Evolutionary conservation across 805 yeast genomes (phyloP).

Genomic region (Zygotorulaspora chibaensis): DNA sequence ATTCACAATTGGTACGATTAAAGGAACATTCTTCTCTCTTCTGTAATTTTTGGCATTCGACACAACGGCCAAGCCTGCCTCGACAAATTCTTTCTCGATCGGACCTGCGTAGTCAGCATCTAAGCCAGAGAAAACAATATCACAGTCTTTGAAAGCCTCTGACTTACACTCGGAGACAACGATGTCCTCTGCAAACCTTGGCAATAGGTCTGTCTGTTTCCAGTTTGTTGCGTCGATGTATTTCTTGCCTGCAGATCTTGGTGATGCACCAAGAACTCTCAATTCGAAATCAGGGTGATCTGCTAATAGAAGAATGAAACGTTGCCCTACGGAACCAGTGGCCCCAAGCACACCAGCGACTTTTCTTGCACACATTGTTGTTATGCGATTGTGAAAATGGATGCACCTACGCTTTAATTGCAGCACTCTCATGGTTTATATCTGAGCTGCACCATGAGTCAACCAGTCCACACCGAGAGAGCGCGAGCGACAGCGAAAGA

Average conservation of each 20-base stretch:
- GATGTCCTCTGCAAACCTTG: slow-evolving; percentile 57
- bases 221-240: slow-evolving; percentile 85
- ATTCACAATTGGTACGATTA: slow-evolving; percentile 92
- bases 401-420: neutral
- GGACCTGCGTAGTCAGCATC: slow-evolving; percentile 93
- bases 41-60: slow-evolving; percentile 97
- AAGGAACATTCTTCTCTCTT: slow-evolving; percentile 80
- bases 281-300: slow-evolving; percentile 89
- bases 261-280: slow-evolving; percentile 82
- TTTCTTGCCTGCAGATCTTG: slow-evolving; percentile 87
- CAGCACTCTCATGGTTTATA: slow-evolving; percentile 1
- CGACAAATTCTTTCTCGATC: slow-evolving; percentile 80
- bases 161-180: slow-evolving; percentile 74
- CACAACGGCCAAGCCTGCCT: slow-evolving; percentile 75
- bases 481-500: too few relatives aligned
- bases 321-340: slow-evolving; percentile 96
- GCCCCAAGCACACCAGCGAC: slow-evolving; percentile 91
- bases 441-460: neutral
- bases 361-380: slow-evolving; percentile 34
- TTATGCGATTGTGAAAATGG: neutral
- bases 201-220: slow-evolving; percentile 87
- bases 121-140: slow-evolving; percentile 88
- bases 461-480: neutral
- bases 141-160: slow-evolving; percentile 80
- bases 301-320: slow-evolving; percentile 79